Evolutionary conservation across 2,329 filamentous ascomycete species (phyloP), one percentile per base, ranked within the genome.

Genomic region (Apiospora kogelbergensis): DNA sequence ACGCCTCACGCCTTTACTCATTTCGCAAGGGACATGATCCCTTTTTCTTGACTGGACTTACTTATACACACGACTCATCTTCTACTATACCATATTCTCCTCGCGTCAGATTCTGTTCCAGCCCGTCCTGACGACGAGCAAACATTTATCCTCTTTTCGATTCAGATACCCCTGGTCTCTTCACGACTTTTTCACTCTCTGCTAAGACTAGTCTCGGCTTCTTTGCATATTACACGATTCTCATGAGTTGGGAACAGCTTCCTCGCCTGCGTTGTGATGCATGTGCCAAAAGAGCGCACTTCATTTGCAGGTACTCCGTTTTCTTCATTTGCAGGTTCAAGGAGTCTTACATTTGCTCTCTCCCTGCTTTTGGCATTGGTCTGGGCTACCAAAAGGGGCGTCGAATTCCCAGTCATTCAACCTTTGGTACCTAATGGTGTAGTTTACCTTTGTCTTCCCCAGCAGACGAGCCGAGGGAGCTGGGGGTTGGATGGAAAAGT

Each of bases 261-360:
- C 53, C 20, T 60, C 26, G 22, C 26, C 11, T 60, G 30, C 53
- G 37, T 60, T 60, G 2, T 10, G 20, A 60, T 37, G 53, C 17
- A 60, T 22, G 53, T 60, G 53, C n/a, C 26, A 37, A 37, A 30
- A 20, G 15, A 60, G 53, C 53, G 30, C 53, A 60, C 20, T n/a
- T 30, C 53, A 11, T 37, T 17, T 15, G 30, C 53, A 30, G 20
- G 53, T 65, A 22, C 40, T 20, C 63, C 11, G 26, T 65, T 22
- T 24, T 44, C 63, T 65, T 65, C 63, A 65, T 42, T 65, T 37
- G 63, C 63, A 65, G 63, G 63, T 44, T 65, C 63, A 65, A 65
- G 41, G 63, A 42, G 63, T 65, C 13, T 65, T 22, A 60, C 30
- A 60, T 60, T 17, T 37, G 30, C 30, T 60, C 53, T 37, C 30